These are phyloP conservation scores for Candida coleopterorum DNA, from an alignment of 805 yeast genomes.

Conservation along the genomic window DNA sequence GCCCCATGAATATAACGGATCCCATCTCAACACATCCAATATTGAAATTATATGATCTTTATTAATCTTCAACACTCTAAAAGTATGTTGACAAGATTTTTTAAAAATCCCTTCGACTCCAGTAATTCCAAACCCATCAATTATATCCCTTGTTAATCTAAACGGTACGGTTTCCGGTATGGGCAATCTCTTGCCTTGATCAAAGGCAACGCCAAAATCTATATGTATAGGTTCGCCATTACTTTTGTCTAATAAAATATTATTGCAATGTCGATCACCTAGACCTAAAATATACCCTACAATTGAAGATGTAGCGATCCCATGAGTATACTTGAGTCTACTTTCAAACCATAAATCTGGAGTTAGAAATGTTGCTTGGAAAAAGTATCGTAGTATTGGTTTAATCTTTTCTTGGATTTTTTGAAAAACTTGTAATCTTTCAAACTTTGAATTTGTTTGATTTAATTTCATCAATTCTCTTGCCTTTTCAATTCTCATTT, in stretches of 20 bases:
- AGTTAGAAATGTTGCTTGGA: slow-evolving; percentile 58
- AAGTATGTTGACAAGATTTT: slow-evolving; percentile 67
- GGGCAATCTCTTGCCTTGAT: slow-evolving; percentile 79
- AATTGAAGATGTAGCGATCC: slow-evolving; percentile 80
- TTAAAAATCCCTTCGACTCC: slow-evolving; percentile 77
- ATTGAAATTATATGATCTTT: slow-evolving; percentile 71
- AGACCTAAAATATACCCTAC: slow-evolving; percentile 86
- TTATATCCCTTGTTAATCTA: slow-evolving; percentile 80
- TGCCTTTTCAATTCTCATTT: slow-evolving; percentile 50
- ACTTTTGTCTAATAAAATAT: slow-evolving; percentile 72
- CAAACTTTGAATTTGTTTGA: slow-evolving; percentile 42
- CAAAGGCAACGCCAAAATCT: slow-evolving; percentile 94
- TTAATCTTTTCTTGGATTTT: slow-evolving; percentile 45
- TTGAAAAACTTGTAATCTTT: slow-evolving; percentile 42
- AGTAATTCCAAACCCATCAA: slow-evolving; percentile 85
- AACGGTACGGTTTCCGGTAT: slow-evolving; percentile 95
- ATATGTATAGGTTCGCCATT: slow-evolving; percentile 94
- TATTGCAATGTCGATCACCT: slow-evolving; percentile 94
- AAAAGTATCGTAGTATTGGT: slow-evolving; percentile 71
- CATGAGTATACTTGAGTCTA: slow-evolving; percentile 62
- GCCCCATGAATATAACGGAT: slow-evolving; percentile 91
- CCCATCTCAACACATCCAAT: slow-evolving; percentile 81
- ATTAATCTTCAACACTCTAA: slow-evolving; percentile 60
- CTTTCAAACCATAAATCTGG: slow-evolving; percentile 74
- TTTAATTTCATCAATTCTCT: slow-evolving; percentile 57